Percentiles rank a stretch among this genome's conserved stretches.
Evolutionary conservation across 148 eudicot species (phyloP).

Genomic region (Silene uniflora): DNA sequence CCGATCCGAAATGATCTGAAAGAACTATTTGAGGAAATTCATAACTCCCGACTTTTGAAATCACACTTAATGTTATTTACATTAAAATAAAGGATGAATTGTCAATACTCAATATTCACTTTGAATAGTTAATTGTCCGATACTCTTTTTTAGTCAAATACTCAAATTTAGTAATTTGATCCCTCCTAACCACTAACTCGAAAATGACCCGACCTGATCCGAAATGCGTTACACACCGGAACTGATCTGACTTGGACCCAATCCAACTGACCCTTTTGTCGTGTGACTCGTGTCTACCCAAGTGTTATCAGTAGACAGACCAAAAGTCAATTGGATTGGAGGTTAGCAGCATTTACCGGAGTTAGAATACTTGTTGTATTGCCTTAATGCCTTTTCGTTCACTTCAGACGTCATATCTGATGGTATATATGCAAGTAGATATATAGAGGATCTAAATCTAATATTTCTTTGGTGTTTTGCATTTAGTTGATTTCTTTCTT

Average conservation of each 20-base stretch:
- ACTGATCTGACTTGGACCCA: neutral
- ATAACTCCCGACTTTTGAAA: too few species aligned
- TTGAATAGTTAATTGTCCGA: neutral
- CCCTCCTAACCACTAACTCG: too few species aligned
- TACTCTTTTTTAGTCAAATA: neutral
- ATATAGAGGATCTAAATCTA: neutral
- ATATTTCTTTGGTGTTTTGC: neutral
- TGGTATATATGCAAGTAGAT: neutral
- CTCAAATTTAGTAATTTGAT: neutral
- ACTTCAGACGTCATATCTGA: neutral
- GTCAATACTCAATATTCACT: neutral
- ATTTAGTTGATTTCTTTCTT: neutral
- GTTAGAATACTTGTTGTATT: neutral
- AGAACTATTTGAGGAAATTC: neutral
- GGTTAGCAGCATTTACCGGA: neutral
- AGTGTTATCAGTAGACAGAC: neutral
- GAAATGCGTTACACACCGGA: neutral
- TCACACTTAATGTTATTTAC: neutral
- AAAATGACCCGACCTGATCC: neutral
- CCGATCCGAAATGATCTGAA: neutral
- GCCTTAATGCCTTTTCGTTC: constrained; percentile 3
- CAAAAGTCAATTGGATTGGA: neutral
- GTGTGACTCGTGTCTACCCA: neutral
- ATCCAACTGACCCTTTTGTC: neutral
- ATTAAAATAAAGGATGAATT: neutral